Base-by-base conservation (phyloP, 164 flowering plant species). In the Liriodendron chinense region DNA sequence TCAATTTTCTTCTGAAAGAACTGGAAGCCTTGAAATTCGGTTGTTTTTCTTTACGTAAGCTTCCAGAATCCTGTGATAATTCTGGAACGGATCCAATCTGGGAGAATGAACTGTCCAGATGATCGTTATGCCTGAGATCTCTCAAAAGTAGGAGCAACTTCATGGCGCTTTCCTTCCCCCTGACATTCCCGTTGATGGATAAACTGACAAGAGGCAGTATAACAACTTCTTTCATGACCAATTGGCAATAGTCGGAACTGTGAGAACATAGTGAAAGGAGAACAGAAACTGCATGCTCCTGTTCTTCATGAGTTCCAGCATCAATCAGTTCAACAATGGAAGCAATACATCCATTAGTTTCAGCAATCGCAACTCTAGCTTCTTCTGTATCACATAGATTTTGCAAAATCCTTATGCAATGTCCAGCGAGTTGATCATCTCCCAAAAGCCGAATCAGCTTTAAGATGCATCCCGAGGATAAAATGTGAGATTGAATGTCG, bases 261-360 rank as follows among this genome's bases (percentile, higher is more conserved):
- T 89, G 87, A 71, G 91, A 84, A 82, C 99, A 96, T 71, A 96
- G 73, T 8, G 85, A 79, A 47, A 89, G 89, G 73, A 95, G 87
- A 74, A 92, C 49, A 34, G 77, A 79, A 43, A 90, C 84, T 10
- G 92, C 91, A 77, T 85, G 82, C 77, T 93, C 99, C 80, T 92
- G 93, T 47, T 87, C 90, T 74, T 90, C 89, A 18, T 20, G 65
- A 75, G 75, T 84, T 47, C 84, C 89, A 10, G 24, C 68, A 48
- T 90, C 98, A 43, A 95, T 93, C 24, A 89, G 73, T 76, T 84
- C 85, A 13, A 81, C 87, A 56, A 93, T 69, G 73, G 93, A 83
- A 71, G 86, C 75, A 14, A 92, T 82, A 79, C 93, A 93, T 22
- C 90, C 94, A 43, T 79, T 59, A 18, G 96, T 86, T 80, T 85